These are phyloP conservation scores for Parietaria judaica DNA, from an alignment of 306 rosid genomes.

Conservation along the genomic window DNA sequence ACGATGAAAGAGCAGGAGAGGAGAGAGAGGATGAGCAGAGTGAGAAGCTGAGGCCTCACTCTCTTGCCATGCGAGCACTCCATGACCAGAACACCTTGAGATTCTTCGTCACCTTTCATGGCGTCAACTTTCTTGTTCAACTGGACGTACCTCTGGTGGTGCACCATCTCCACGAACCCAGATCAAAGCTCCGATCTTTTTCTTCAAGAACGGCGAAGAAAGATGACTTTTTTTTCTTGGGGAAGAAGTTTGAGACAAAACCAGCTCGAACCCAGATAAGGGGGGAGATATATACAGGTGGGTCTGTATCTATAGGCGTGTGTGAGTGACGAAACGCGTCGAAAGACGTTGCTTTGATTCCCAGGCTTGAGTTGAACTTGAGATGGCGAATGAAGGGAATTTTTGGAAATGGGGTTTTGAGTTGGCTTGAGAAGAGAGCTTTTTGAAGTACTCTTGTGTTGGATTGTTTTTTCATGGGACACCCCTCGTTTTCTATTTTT, in stretches of 20 bases:
- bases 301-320: background rate
- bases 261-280: background rate
- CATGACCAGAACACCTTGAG: constrained; percentile 31
- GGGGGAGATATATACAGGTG: background rate
- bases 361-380: background rate
- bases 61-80: constrained; percentile 42
- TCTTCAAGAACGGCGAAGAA: background rate
- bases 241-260: constrained; percentile 1
- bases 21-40: constrained; percentile 47
- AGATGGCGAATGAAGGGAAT: background rate
- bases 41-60: constrained; percentile 47
- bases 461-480: too few relatives aligned
- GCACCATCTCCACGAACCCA: constrained; percentile 35
- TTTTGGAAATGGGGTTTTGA: background rate
- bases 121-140: constrained; percentile 26
- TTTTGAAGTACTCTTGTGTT: background rate
- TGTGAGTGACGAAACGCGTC: background rate
- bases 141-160: constrained; percentile 40
- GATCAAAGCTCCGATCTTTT: constrained; percentile 17
- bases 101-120: constrained; percentile 34
- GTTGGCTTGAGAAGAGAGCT: constrained; percentile 6
- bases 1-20: constrained; percentile 48
- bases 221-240: background rate
- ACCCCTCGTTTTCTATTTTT: too few relatives aligned
- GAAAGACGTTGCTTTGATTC: background rate